Evolutionary conservation across 768 basidiomycete genomes (phyloP), one percentile per base, ranked within the genome.

Genomic region (Neoboletus subvelutipes): DNA sequence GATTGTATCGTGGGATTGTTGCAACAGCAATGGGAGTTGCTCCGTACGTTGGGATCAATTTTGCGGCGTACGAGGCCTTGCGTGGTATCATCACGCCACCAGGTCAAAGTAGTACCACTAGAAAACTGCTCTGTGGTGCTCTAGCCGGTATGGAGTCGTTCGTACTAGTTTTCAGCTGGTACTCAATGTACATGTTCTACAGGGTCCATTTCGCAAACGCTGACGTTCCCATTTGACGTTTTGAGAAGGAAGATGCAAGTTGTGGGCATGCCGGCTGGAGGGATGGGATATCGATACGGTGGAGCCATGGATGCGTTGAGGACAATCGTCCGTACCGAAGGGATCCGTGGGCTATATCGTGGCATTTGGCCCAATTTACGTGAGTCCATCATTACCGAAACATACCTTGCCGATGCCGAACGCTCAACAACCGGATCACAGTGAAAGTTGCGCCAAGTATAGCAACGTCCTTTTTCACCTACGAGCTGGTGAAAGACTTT

Each of bases 191-290:
- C 26, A 50, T 52, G 26, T 26, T 24, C 53, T 26, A 29, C 73
- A 83, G 92, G 92, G n/a, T 85, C 88, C 26, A 88, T 96, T 61
- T 94, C 94, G 13, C 93, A 98, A 72, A 92, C 94, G 49, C 73
- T 98, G 64, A 98, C 95, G 5, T 98, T 96, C 71, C 96, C 96
- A 10, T 92, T 97, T 66, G 96, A 99, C 70, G 92, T 98, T 6
- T 73, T 98, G 56, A 81, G 96, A 46, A 82, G 96, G 58, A 96
- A 98, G 79, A 94, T 98, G 88, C 96, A 98, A 71, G 91, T 96
- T 57, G 81, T 85, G 6, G 92, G 92, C 13, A 87, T 94, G 85
- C 73, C 81, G 63, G 77, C 75, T 13, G 81, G 80, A 18, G 76
- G 79, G 13, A 68, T 83, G 58, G 79, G 80, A 45, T 76, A 84